Evolutionary conservation across 2,329 filamentous ascomycete genomes (phyloP).

Genomic region (Xylariaceae sp.): DNA sequence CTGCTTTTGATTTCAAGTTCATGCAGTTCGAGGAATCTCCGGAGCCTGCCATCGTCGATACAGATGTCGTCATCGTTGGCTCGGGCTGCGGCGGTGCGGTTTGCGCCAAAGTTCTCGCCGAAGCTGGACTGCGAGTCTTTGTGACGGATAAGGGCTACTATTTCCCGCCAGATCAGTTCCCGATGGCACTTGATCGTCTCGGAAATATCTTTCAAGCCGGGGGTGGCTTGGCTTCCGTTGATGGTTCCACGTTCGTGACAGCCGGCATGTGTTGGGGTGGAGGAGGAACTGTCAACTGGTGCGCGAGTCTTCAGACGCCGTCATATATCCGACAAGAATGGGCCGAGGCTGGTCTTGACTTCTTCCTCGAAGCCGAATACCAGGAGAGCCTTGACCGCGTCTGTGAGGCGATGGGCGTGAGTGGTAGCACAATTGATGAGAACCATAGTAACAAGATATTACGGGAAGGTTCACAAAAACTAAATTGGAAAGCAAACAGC

Average conservation of each 20-base stretch:
- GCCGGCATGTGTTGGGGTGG: slow-evolving; percentile 77
- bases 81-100: slow-evolving; percentile 85
- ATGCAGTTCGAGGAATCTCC: slow-evolving; percentile 5
- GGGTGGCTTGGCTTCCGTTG: slow-evolving; percentile 53
- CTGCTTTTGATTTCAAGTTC: slow-evolving; percentile 2
- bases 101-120: slow-evolving; percentile 73
- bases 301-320: slow-evolving; percentile 61
- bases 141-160: slow-evolving; percentile 82
- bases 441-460: slow-evolving; percentile 68
- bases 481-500: slow-evolving; percentile 65
- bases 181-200: slow-evolving; percentile 60
- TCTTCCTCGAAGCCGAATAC: slow-evolving; percentile 71
- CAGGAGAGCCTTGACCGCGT: slow-evolving; percentile 78
- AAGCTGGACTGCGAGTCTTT: slow-evolving; percentile 60
- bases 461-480: slow-evolving; percentile 68
- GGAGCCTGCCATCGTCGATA: not conserved
- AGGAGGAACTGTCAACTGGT: slow-evolving; percentile 88
- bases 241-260: slow-evolving; percentile 56
- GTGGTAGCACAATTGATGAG: slow-evolving; percentile 61
- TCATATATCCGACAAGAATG: slow-evolving; percentile 76
- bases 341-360: slow-evolving; percentile 63
- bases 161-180: slow-evolving; percentile 67
- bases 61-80: slow-evolving; percentile 69
- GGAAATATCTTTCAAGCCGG: slow-evolving; percentile 61
- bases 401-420: slow-evolving; percentile 73